phyloP scores from a whole-genome alignment of 441 rosid species.

The Theobroma grandiflorum region DNA sequence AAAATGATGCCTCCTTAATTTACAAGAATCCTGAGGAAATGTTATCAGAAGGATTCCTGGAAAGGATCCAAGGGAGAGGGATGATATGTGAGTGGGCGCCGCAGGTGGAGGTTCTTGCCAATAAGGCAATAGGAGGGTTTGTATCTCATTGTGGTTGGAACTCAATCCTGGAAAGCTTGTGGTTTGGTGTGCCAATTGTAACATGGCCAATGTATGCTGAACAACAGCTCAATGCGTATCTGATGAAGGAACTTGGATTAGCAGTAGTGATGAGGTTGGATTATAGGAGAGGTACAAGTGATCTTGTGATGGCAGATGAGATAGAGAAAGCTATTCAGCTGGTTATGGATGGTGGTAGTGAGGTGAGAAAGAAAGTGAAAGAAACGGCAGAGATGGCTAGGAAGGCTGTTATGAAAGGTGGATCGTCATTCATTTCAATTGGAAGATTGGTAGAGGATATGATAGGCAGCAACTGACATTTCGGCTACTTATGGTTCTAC shows the following conservation, averaged over 20 bases:
- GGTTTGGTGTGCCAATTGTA: conserved; percentile 55
- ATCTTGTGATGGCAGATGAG: conserved; percentile 44
- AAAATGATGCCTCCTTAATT: neutral
- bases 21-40: conserved; percentile 24
- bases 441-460: conserved; percentile 39
- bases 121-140: conserved; percentile 54
- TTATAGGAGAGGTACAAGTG: conserved; percentile 23
- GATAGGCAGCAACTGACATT: conserved; percentile 13
- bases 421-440: conserved; percentile 46
- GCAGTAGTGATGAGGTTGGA: conserved; percentile 56
- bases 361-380: conserved; percentile 47
- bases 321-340: conserved; percentile 37
- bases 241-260: conserved; percentile 52
- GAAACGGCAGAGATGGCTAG: conserved; percentile 42
- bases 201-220: conserved; percentile 65
- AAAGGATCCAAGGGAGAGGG: conserved; percentile 47
- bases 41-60: conserved; percentile 54
- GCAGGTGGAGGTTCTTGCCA: conserved; percentile 51
- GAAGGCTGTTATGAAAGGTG: conserved; percentile 45
- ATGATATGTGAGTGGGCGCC: conserved; percentile 57
- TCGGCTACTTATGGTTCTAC: neutral
- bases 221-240: conserved; percentile 58
- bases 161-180: conserved; percentile 57
- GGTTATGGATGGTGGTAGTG: conserved; percentile 42
- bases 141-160: conserved; percentile 70